phyloP scores from a whole-genome alignment of 306 rosid species.

The Alnus rubra region DNA sequence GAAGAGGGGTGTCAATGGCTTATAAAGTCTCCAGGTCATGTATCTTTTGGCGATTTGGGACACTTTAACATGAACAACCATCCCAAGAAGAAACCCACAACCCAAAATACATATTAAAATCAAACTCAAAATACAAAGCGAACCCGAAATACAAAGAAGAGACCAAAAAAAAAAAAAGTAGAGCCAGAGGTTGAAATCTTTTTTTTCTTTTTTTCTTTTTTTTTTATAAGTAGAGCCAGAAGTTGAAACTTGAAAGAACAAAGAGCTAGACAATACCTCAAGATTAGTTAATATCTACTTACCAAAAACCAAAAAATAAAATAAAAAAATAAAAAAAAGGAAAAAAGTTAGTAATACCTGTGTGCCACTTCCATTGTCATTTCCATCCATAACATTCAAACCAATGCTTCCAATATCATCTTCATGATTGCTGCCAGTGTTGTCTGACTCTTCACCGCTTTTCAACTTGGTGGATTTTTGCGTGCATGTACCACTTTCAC shows the following conservation, averaged over 20 bases:
- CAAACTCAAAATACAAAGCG: too few species aligned
- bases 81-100: too few species aligned
- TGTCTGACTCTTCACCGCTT: not conserved
- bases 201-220: too few species aligned
- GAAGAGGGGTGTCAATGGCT: too few species aligned
- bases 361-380: slow-evolving; percentile 9
- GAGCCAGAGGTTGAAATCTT: too few species aligned
- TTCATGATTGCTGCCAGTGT: not conserved
- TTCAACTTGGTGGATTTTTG: not conserved
- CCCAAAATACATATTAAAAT: too few species aligned
- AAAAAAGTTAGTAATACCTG: slow-evolving; percentile 4
- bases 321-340: too few species aligned
- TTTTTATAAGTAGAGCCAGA: not conserved
- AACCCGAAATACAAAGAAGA: too few species aligned
- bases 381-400: slow-evolving; percentile 3
- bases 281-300: not conserved
- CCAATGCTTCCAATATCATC: slow-evolving; percentile 6
- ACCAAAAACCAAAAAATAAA: not conserved
- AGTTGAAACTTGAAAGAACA: not conserved
- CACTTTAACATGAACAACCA: too few species aligned
- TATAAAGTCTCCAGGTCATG: too few species aligned
- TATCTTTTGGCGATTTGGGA: too few species aligned
- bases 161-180: too few species aligned
- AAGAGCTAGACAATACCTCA: not conserved
- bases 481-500: not conserved